Evolutionary conservation across 1,284 basidiomycete genomes (phyloP).

Genomic region (Coniophora puteana): DNA sequence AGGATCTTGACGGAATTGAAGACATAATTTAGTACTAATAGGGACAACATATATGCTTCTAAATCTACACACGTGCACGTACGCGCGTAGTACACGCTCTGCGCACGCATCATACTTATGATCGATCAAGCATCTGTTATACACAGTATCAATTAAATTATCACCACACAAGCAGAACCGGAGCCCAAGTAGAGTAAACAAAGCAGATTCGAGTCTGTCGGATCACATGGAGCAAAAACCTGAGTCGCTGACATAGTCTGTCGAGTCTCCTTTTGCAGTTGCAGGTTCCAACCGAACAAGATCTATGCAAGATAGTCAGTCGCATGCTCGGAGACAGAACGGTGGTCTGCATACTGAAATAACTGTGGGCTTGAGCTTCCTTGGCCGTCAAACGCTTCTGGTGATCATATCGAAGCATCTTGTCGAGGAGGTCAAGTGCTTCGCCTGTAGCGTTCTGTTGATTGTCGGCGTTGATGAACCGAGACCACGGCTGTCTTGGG

Average conservation of each 20-base stretch:
- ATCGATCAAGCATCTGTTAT: no score
- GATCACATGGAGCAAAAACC: constrained; percentile 52
- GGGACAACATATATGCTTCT: no score
- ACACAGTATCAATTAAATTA: no score
- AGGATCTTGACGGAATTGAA: no score
- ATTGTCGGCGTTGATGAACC: constrained; percentile 72
- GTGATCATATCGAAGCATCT: constrained; percentile 82
- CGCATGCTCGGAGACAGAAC: constrained; percentile 13
- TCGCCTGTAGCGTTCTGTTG: constrained; percentile 71
- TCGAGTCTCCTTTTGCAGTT: constrained; percentile 46
- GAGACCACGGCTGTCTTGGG: constrained; percentile 72
- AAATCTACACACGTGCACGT: no score
- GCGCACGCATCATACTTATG: no score
- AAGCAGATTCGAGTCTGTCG: neutral
- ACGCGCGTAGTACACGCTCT: no score
- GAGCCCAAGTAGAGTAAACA: no score
- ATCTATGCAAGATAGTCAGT: constrained; percentile 36
- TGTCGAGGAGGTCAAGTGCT: constrained; percentile 80
- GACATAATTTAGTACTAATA: no score
- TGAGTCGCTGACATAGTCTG: constrained; percentile 53
- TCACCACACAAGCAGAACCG: no score
- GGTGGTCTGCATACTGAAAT: constrained; percentile 70
- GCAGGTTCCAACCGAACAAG: constrained; percentile 51
- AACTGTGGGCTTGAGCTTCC: constrained; percentile 74
- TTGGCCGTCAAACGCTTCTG: constrained; percentile 79